A percentile compares a stretch with the other conserved stretches of the same genome.
Conservation (phyloP, 176 grass and related monocot species). For the Carex kokanica region DNA sequence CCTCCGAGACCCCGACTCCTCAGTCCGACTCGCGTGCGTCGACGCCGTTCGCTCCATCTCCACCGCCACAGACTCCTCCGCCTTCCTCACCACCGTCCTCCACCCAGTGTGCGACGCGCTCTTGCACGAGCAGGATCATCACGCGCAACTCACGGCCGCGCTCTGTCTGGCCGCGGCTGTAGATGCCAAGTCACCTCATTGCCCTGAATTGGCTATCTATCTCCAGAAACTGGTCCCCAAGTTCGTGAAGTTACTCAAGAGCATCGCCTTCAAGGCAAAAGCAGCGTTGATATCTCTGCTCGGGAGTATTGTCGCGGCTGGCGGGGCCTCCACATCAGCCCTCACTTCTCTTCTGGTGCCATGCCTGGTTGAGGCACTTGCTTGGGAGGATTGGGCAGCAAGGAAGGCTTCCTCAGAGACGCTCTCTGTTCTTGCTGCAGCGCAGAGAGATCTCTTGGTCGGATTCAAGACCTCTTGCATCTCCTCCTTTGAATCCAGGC, state of each 20-base stretch:
- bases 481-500: constrained; percentile 72
- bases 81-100: constrained; percentile 29
- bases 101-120: constrained; percentile 51
- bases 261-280: constrained; percentile 92
- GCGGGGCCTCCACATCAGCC: constrained; percentile 43
- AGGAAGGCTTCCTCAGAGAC: constrained; percentile 86
- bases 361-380: constrained; percentile 64
- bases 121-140: constrained; percentile 92
- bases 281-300: constrained; percentile 76
- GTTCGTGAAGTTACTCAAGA: constrained; percentile 77
- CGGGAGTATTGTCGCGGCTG: constrained; percentile 47
- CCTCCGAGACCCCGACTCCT: constrained; percentile 86
- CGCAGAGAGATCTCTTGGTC: constrained; percentile 54
- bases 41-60: constrained; percentile 68
- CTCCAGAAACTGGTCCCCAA: constrained; percentile 68
- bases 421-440: constrained; percentile 50
- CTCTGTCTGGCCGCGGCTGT: constrained; percentile 59
- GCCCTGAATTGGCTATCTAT: constrained; percentile 55
- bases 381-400: constrained; percentile 79
- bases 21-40: constrained; percentile 78
- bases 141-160: constrained; percentile 65
- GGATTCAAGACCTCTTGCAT: constrained; percentile 69
- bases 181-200: constrained; percentile 40
- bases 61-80: neutral
- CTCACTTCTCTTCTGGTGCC: constrained; percentile 56